phyloP scores from a whole-genome alignment of 2,329 filamentous ascomycete genomes.

The Daldinia sp. region DNA sequence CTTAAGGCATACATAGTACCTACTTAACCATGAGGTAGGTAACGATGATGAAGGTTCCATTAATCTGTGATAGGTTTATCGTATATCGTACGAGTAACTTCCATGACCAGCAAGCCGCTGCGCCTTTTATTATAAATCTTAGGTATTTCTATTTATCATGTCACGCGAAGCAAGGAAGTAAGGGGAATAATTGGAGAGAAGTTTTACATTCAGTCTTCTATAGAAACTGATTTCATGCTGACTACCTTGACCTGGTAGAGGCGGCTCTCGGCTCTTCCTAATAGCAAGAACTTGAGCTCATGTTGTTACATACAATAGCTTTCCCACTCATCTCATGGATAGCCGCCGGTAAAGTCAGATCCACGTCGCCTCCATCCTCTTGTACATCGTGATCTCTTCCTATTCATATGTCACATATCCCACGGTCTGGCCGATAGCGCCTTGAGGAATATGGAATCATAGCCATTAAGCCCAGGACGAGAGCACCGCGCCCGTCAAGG shows the following conservation, averaged over 20 bases:
- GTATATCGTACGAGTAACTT: too few relatives aligned
- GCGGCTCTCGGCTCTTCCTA: not conserved
- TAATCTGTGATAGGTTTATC: too few relatives aligned
- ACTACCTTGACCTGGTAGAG: constrained; percentile 1
- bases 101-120: too few relatives aligned
- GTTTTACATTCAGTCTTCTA: constrained; percentile 19
- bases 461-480: not conserved
- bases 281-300: constrained; percentile 8
- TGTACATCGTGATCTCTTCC: not conserved
- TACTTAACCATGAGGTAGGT: too few relatives aligned
- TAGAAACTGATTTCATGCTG: not conserved
- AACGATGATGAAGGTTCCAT: too few relatives aligned
- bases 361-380: not conserved
- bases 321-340: constrained; percentile 9
- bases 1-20: not conserved
- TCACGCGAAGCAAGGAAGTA: not conserved
- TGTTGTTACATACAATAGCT: constrained; percentile 35
- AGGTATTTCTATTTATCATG: not conserved
- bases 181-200: not conserved
- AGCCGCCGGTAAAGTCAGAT: constrained; percentile 4
- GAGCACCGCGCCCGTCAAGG: not conserved
- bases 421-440: not conserved
- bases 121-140: too few relatives aligned
- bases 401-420: not conserved
- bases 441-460: not conserved